These are phyloP conservation scores for Cyberlindnera galapagoensis DNA, from an alignment of 805 yeast genomes.

Conservation along the genomic window DNA sequence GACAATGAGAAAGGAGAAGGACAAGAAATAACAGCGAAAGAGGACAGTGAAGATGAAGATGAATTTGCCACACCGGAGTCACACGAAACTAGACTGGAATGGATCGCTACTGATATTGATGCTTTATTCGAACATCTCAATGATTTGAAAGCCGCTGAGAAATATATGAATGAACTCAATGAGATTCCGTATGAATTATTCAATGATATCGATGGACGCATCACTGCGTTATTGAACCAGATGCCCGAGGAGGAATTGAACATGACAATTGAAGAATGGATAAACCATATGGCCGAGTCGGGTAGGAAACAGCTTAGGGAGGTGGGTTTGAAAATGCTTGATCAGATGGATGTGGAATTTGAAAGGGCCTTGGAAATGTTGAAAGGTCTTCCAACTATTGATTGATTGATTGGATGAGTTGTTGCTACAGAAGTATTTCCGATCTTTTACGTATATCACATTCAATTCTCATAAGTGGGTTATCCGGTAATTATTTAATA, in stretches of 20 bases:
- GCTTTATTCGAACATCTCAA: conserved; percentile 20
- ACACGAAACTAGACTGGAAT: too few species aligned
- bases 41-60: conserved; percentile 3
- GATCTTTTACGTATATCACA: too few species aligned
- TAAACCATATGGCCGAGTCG: conserved; percentile 45
- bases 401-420: too few species aligned
- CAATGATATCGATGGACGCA: conserved; percentile 60
- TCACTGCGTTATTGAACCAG: conserved; percentile 56
- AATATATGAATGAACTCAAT: conserved; percentile 16
- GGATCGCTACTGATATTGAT: conserved; percentile 27
- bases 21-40: background rate
- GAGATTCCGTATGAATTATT: conserved; percentile 31
- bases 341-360: conserved; percentile 41
- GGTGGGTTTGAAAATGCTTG: conserved; percentile 41
- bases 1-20: background rate
- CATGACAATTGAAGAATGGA: conserved; percentile 71
- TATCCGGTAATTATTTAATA: too few species aligned
- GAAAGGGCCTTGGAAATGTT: conserved; percentile 41
- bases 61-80: background rate
- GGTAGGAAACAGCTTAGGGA: conserved; percentile 43
- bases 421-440: too few species aligned
- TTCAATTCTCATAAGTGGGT: too few species aligned
- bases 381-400: conserved; percentile 28
- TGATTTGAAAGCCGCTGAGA: conserved; percentile 29
- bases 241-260: conserved; percentile 66